These are phyloP conservation scores for Leptographium galeiforme DNA, from an alignment of 2,329 filamentous ascomycete species.

Conservation along the genomic window DNA sequence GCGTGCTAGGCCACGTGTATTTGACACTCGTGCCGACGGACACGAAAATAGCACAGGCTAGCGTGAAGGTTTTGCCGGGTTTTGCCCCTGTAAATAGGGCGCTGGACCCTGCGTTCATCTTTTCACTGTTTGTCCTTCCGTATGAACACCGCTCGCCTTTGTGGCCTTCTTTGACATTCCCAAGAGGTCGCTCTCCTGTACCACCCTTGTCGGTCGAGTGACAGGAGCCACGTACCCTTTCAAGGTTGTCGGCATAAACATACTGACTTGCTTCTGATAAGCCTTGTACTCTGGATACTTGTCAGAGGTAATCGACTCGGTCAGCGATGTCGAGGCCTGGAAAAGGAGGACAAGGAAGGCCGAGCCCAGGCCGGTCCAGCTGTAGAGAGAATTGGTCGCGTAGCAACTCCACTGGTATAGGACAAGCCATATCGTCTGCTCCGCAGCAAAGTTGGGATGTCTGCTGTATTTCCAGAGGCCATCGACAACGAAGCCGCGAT, in stretches of 20 bases:
- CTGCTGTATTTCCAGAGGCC: constrained; percentile 81
- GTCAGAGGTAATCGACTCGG: constrained; percentile 61
- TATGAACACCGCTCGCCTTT: constrained; percentile 4
- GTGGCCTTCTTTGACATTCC: constrained; percentile 28
- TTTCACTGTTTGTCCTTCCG: constrained; percentile 1
- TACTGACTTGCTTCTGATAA: constrained; percentile 73
- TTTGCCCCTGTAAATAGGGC: neutral
- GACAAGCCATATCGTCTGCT: constrained; percentile 80
- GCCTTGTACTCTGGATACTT: constrained; percentile 84
- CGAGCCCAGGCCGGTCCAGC: constrained; percentile 65
- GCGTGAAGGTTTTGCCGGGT: too few relatives aligned
- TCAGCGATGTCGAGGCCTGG: constrained; percentile 78
- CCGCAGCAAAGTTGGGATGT: constrained; percentile 89
- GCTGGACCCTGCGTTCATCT: neutral
- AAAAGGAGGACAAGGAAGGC: constrained; percentile 65
- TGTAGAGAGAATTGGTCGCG: constrained; percentile 55
- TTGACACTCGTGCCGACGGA: too few relatives aligned
- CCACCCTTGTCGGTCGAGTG: constrained; percentile 25
- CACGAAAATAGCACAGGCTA: too few relatives aligned
- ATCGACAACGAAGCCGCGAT: constrained; percentile 74
- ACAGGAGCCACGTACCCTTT: constrained; percentile 20
- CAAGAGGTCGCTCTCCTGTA: constrained; percentile 36
- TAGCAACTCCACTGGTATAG: constrained; percentile 83
- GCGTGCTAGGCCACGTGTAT: too few relatives aligned
- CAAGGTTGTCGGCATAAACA: constrained; percentile 57